phyloP scores from a whole-genome alignment of 805 yeast genomes.

The Pichia scutulata region DNA sequence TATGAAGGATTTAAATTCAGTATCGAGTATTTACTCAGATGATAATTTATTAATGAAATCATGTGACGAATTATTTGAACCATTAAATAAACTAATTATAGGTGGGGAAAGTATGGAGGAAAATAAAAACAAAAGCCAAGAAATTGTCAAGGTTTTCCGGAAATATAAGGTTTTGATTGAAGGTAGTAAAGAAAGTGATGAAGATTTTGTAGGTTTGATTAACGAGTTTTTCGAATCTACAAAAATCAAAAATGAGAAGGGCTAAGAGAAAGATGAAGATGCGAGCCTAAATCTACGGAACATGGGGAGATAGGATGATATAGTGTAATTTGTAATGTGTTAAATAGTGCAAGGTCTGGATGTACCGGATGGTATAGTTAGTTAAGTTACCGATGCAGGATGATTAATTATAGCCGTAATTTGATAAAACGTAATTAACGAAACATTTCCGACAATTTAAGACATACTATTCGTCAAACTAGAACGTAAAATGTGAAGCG shows the following conservation, averaged over 20 bases:
- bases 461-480: too few relatives aligned
- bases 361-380: too few relatives aligned
- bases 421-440: too few relatives aligned
- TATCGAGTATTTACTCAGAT: slow-evolving; percentile 12
- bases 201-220: neutral
- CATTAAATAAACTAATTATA: slow-evolving; percentile 6
- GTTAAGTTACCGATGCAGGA: too few relatives aligned
- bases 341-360: too few relatives aligned
- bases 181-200: neutral
- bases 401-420: too few relatives aligned
- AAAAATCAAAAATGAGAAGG: neutral
- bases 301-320: too few relatives aligned
- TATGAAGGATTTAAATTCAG: slow-evolving; percentile 18
- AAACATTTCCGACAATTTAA: too few relatives aligned
- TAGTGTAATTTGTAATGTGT: too few relatives aligned
- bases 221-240: neutral
- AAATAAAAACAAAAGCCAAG: slow-evolving; percentile 6
- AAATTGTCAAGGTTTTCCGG: slow-evolving; percentile 3
- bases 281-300: too few relatives aligned
- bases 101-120: slow-evolving; percentile 7
- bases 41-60: slow-evolving; percentile 9
- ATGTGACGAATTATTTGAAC: slow-evolving; percentile 17
- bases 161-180: neutral
- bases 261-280: neutral
- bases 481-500: too few relatives aligned